These are phyloP conservation scores for Pseudevernia furfuracea DNA, from an alignment of 495 filamentous ascomycete species.

Conservation along the genomic window DNA sequence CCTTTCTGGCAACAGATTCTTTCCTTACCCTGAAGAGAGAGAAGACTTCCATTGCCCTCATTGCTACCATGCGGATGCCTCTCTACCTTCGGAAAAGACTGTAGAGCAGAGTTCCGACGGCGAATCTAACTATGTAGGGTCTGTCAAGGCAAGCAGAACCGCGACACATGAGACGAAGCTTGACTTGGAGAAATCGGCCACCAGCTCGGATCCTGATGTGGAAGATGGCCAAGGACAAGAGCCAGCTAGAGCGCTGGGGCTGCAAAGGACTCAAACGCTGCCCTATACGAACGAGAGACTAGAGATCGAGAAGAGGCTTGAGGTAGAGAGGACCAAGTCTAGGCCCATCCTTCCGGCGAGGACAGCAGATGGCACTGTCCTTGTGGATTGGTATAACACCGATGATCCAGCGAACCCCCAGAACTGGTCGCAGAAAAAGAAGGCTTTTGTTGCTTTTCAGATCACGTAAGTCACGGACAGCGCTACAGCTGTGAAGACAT, in stretches of 20 bases:
- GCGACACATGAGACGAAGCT: conserved; percentile 12
- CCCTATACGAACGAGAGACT: conserved; percentile 9
- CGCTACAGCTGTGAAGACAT: background rate
- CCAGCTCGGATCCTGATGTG: conserved; percentile 24
- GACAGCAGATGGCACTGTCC: conserved; percentile 18
- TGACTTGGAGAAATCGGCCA: conserved; percentile 22
- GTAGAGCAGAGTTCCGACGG: conserved; percentile 23
- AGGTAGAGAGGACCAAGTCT: background rate
- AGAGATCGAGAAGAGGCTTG: conserved; percentile 23
- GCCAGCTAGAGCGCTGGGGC: background rate
- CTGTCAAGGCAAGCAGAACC: background rate
- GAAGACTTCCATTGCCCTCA: conserved; percentile 14
- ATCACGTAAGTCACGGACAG: conserved; percentile 20
- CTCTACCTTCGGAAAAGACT: conserved; percentile 7
- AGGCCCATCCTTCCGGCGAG: conserved; percentile 10
- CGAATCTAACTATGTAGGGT: background rate
- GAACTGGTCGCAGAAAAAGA: conserved; percentile 35
- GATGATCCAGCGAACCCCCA: conserved; percentile 37
- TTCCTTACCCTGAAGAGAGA: conserved; percentile 32
- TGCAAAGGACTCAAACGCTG: conserved; percentile 10
- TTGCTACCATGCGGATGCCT: background rate
- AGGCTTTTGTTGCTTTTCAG: conserved; percentile 29
- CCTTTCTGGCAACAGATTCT: conserved; percentile 21
- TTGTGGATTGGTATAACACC: conserved; percentile 26
- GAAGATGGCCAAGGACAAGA: conserved; percentile 22